Conservation (phyloP, 2,329 filamentous ascomycete genomes). For the Phialemoniopsis sp. region DNA sequence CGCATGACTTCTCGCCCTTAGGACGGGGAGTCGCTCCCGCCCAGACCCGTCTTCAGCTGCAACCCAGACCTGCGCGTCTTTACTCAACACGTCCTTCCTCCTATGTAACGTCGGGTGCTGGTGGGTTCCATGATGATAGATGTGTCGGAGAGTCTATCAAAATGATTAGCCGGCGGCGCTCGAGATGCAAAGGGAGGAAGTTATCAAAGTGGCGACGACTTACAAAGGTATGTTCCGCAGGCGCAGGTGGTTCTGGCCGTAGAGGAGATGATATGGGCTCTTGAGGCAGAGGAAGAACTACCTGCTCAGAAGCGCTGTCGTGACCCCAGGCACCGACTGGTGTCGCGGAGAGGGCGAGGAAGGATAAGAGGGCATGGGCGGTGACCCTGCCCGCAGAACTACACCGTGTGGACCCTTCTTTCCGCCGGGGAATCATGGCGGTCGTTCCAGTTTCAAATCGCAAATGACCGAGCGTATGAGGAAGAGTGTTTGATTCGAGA, state of each 20-base stretch:
- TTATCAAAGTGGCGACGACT: constrained; percentile 11
- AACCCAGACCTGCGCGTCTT: constrained; percentile 58
- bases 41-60: constrained; percentile 54
- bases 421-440: constrained; percentile 20
- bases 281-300: constrained; percentile 36
- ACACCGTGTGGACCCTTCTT: constrained; percentile 28
- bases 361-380: constrained; percentile 58
- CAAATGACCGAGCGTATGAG: too few species aligned
- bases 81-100: constrained; percentile 62
- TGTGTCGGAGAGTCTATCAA: constrained; percentile 68
- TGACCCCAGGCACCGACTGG: constrained; percentile 24
- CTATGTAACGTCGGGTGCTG: constrained; percentile 73
- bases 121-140: constrained; percentile 88
- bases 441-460: not conserved
- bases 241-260: constrained; percentile 37
- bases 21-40: constrained; percentile 43
- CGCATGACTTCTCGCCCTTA: constrained; percentile 60
- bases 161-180: constrained; percentile 6
- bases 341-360: constrained; percentile 55
- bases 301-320: constrained; percentile 27
- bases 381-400: constrained; percentile 60
- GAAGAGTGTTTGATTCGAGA: too few species aligned
- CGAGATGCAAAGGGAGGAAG: not conserved
- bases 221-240: constrained; percentile 54
- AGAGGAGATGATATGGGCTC: constrained; percentile 33